A percentile compares a stretch with the other conserved stretches of the same genome.
These are phyloP conservation scores for Plantago major DNA, from an alignment of 257 asterid genomes.

Conservation along the genomic window DNA sequence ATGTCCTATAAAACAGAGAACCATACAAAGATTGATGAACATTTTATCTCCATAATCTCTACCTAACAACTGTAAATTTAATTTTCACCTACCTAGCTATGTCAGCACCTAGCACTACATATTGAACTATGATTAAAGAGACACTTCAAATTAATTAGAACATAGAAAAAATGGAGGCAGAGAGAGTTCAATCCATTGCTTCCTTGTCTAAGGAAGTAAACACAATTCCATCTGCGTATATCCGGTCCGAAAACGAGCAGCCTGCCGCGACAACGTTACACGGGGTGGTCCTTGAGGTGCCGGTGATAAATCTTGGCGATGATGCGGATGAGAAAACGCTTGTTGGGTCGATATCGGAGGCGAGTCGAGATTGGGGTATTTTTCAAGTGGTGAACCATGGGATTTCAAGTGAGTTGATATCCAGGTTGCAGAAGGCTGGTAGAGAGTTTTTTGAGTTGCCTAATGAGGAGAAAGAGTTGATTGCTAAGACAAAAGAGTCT, in stretches of 20 bases:
- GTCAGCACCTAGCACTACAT: not conserved
- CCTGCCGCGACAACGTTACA: constrained; percentile 48
- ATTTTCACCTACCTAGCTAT: not conserved
- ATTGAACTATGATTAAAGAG: not conserved
- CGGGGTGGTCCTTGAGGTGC: constrained; percentile 45
- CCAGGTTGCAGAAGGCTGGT: constrained; percentile 43
- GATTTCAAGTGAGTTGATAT: constrained; percentile 33
- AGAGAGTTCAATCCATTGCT: constrained; percentile 48
- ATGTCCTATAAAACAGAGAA: not conserved
- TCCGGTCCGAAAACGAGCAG: constrained; percentile 43
- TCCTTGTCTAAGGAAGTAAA: constrained; percentile 22
- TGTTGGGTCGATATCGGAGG: constrained; percentile 27
- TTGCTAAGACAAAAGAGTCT: constrained; percentile 41
- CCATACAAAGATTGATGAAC: not conserved
- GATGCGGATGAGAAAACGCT: constrained; percentile 18
- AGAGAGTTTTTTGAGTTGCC: constrained; percentile 52
- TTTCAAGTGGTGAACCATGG: constrained; percentile 70
- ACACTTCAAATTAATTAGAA: not conserved
- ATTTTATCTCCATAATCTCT: not conserved
- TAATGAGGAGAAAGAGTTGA: constrained; percentile 34
- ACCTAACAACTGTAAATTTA: not conserved
- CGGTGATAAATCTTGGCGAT: constrained; percentile 40
- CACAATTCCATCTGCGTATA: constrained; percentile 44
- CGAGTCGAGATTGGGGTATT: constrained; percentile 52
- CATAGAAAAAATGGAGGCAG: constrained; percentile 27